Base-by-base conservation (phyloP, 495 filamentous ascomycete genomes). In the Ramalina intermedia region DNA sequence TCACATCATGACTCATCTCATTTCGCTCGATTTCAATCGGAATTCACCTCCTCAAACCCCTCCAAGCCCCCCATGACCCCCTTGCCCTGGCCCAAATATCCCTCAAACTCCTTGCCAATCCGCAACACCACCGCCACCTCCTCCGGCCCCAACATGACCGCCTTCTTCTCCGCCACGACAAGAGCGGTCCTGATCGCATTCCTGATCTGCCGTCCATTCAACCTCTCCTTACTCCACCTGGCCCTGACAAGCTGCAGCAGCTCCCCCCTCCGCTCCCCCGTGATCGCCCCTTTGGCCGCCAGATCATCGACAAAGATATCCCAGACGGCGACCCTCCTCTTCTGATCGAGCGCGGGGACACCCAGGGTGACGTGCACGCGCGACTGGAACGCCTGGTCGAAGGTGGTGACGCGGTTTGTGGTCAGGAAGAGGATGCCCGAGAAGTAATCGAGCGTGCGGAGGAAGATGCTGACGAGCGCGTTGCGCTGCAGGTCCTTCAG, bases 391-490 rank as follows among this genome's bases (percentile, higher is more conserved):
- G 71, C 71, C 50, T 69, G 61, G 53, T 77, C 73, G 38, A 77
- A 66, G 13, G 48, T 60, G 24, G 64, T 63, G 12, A 69, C 60
- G 11, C 58, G 57, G 53, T 79, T 80, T 1, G 74, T 76, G 0
- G 76, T 78, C 2, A 80, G 58, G 53, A 79, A 75, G 0, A 79
- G 62, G 23, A 79, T 74, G 6, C 76, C 76, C 0, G 64, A 50
- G 55, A 76, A 79, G 55, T 75, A 80, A 43, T 80, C 75, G 0
- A 80, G 61, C 0, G 61, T 55, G 12, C 77, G 62, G 0, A 78
- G 63, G 51, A 80, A 79, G 37, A 75, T 58, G 6, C 68, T 68
- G 6, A 73, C 70, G 13, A 73, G 59, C 17, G 60, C 63, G 51
- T 73, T 71, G 4, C 67, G 61, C 40, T 61, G 41, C 1, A 70